Percentiles rank a stretch among this genome's conserved stretches.
Evolutionary conservation across 768 basidiomycete genomes (phyloP).

Genomic region (Leccinum broughii): DNA sequence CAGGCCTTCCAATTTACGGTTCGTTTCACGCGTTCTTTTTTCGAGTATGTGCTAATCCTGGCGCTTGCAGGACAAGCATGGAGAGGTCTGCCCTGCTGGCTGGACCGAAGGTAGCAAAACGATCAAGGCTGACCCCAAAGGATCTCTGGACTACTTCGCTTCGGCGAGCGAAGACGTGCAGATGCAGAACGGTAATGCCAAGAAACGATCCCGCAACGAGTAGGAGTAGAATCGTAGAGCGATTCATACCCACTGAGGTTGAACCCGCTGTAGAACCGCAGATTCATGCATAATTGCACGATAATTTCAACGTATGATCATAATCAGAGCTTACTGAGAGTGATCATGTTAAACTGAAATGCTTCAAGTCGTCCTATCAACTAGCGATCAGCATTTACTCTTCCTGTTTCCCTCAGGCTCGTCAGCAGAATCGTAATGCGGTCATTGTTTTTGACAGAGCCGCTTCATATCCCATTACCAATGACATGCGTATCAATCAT

Average conservation of each 20-base stretch:
- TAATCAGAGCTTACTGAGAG: background rate
- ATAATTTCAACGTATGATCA: background rate
- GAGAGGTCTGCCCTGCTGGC: constrained; percentile 91
- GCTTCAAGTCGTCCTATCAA: background rate
- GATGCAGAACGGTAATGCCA: constrained; percentile 43
- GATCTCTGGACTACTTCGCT: constrained; percentile 73
- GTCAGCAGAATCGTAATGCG: background rate
- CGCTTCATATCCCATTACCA: background rate
- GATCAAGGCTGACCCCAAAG: constrained; percentile 77
- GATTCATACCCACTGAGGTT: background rate
- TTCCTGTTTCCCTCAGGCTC: background rate
- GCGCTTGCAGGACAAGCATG: constrained; percentile 63
- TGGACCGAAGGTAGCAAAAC: constrained; percentile 84
- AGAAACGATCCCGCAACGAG: constrained; percentile 61
- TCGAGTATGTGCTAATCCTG: background rate
- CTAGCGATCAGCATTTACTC: background rate
- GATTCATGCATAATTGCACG: background rate
- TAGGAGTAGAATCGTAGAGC: constrained; percentile 23
- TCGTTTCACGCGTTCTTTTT: constrained; percentile 25
- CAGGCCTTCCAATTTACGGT: constrained; percentile 93
- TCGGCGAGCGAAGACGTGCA: constrained; percentile 27
- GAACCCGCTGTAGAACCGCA: background rate
- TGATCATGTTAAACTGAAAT: background rate
- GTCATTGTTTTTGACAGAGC: background rate
- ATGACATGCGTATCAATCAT: too few relatives aligned